A percentile compares a stretch with the other conserved stretches of the same genome.
Evolutionary conservation across 148 eudicot genomes (phyloP).

Genomic region (Rhododendron mucronatum): DNA sequence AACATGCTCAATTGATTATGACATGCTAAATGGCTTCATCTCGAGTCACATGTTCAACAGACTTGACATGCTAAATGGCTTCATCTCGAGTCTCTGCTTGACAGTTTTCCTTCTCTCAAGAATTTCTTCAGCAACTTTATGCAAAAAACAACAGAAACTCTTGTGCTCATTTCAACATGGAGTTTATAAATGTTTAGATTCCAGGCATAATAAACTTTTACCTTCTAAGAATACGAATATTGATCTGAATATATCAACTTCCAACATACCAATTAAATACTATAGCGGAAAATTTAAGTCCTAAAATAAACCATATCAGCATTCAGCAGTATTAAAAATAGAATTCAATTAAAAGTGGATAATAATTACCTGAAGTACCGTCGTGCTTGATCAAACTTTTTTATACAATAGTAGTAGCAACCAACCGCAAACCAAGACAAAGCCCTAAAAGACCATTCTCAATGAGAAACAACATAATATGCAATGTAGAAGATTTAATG

Average conservation of each 20-base stretch:
- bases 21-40: neutral
- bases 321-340: neutral
- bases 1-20: neutral
- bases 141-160: neutral
- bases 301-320: neutral
- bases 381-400: slow-evolving; percentile 89
- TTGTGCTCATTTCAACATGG: neutral
- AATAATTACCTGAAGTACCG: slow-evolving; percentile 76
- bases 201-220: neutral
- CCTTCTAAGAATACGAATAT: neutral
- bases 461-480: neutral
- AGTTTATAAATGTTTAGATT: neutral
- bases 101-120: neutral
- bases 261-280: neutral
- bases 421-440: slow-evolving; percentile 99
- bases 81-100: neutral
- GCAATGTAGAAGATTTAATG: neutral
- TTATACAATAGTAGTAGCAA: slow-evolving; percentile 94
- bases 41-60: neutral
- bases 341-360: neutral
- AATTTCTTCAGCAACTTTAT: neutral
- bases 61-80: neutral
- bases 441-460: slow-evolving; percentile 46
- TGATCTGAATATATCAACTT: neutral
- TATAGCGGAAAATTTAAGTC: neutral